A percentile compares a stretch with the other conserved stretches of the same genome.
Conservation (phyloP, 257 asterid species). For the Solanum chiquidenum region DNA sequence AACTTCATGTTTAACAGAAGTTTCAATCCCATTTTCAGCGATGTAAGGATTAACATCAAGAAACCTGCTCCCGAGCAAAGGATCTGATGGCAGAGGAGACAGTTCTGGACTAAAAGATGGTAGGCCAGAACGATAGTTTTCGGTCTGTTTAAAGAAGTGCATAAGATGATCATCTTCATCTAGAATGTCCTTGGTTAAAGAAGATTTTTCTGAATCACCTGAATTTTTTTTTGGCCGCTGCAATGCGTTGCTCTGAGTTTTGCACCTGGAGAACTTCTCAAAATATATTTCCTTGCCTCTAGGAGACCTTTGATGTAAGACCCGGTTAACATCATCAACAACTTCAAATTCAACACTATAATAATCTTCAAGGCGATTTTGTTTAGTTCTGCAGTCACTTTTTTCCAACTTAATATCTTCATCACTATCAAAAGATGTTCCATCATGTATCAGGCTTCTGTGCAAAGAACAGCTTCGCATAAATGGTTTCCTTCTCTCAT, state of each 20-base stretch:
- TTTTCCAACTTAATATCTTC: slow-evolving; percentile 20
- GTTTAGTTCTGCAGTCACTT: slow-evolving; percentile 16
- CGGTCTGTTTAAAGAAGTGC: slow-evolving; percentile 12
- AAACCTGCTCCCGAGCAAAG: slow-evolving; percentile 15
- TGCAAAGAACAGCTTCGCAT: slow-evolving; percentile 34
- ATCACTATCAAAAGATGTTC: slow-evolving; percentile 26
- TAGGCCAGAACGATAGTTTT: slow-evolving; percentile 17
- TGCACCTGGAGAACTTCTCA: slow-evolving; percentile 26
- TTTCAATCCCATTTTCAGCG: slow-evolving; percentile 14
- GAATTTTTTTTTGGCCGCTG: slow-evolving; percentile 12
- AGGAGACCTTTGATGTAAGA: slow-evolving; percentile 17
- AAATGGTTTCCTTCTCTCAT: slow-evolving; percentile 27
- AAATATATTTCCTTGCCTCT: slow-evolving; percentile 14
- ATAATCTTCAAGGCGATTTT: slow-evolving; percentile 24
- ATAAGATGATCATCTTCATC: slow-evolving; percentile 12
- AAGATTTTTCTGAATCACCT: slow-evolving; percentile 14
- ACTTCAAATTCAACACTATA: slow-evolving; percentile 10
- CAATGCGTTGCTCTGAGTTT: slow-evolving; percentile 17
- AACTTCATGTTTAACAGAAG: slow-evolving; percentile 12
- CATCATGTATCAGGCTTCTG: slow-evolving; percentile 24
- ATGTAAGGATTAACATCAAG: slow-evolving; percentile 17
- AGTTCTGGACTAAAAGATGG: slow-evolving; percentile 28
- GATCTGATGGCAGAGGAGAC: slow-evolving; percentile 24
- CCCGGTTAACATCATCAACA: slow-evolving; percentile 19
- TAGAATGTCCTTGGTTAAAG: slow-evolving; percentile 11